Conservation (phyloP, 192 early-diverging fungal genomes). For the Paraglomus brasilianum region DNA sequence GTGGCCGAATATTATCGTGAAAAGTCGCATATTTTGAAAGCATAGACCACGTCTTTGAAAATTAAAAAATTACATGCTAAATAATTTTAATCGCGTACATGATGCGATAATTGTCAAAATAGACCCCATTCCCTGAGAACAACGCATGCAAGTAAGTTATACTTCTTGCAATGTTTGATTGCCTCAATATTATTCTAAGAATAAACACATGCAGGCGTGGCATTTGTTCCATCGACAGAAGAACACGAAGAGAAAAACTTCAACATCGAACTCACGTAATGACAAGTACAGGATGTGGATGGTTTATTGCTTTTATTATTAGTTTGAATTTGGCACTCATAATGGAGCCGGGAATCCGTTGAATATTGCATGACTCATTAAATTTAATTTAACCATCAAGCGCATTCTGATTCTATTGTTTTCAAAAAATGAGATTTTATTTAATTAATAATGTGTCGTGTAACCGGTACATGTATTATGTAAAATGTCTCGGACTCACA, state of each 20-base stretch:
- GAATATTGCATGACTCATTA: constrained; percentile 18
- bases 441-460: too few species aligned
- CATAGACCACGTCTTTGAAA: constrained; percentile 4
- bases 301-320: constrained; percentile 23
- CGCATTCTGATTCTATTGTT: neutral
- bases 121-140: neutral
- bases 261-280: constrained; percentile 20
- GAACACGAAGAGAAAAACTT: neutral
- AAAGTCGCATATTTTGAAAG: constrained; percentile 15
- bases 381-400: constrained; percentile 4
- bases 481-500: too few species aligned
- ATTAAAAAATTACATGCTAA: constrained; percentile 21
- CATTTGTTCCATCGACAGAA: constrained; percentile 7
- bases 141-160: constrained; percentile 24
- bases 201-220: constrained; percentile 17
- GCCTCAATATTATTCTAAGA: constrained; percentile 19
- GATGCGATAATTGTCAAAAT: constrained; percentile 27
- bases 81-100: constrained; percentile 4
- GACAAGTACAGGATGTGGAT: constrained; percentile 14
- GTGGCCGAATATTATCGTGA: constrained; percentile 20
- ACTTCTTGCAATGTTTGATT: constrained; percentile 6
- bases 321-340: constrained; percentile 18
- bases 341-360: constrained; percentile 6
- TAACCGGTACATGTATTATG: too few species aligned
- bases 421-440: too few species aligned